Base-by-base conservation (phyloP, 306 rosid genomes). In the Mucuna pruriens region DNA sequence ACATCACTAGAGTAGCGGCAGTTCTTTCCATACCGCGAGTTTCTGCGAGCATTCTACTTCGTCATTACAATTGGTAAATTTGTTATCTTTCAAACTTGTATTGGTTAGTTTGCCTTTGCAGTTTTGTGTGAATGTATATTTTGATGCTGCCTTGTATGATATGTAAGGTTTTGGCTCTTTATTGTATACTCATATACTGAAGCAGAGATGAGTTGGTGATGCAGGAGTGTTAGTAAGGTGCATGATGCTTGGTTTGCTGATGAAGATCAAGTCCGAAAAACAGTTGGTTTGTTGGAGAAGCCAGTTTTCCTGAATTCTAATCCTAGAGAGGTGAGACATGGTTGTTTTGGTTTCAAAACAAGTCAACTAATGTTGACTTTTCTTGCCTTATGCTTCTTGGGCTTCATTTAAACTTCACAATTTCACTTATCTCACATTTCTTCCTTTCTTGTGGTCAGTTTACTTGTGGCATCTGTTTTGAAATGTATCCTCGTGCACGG, bases 171-270 rank as follows among this genome's bases (percentile, higher is more conserved):
- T 63, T 64, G 58, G 38, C 33, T 39, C 33, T 64, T 85, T 16
- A 6, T 38, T 57, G 9, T 48, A 19, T 67, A 23, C 38, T 74
- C 29, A 2, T 64, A 49, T 58, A 49, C 77, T 73, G 39, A 82
- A 39, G 65, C 63, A 58, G 51, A 48, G 65, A 39, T 72, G 84
- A 2, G 10, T 52, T 78, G 57, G 66, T 82, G 74, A 78, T 74
- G 75, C 84, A 86, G 89, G 97, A 91, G 85, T 61, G 87, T 88
- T 23, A 90, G 88, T 77, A 90, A 86, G 67, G 87, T 93, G 60
- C 90, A 86, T 31, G 97, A 93, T 77, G 88, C 85, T 31, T 93
- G 98, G 98, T 93, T 93, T 82, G 92, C 89, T 73, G 89, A 93
- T 42, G 97, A 93, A 86, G 81, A 74, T 54, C 55, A 49, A 68